A percentile compares a stretch with the other conserved stretches of the same genome.
phyloP scores from a whole-genome alignment of 2,329 filamentous ascomycete species.

The Colletotrichum kahawae region DNA sequence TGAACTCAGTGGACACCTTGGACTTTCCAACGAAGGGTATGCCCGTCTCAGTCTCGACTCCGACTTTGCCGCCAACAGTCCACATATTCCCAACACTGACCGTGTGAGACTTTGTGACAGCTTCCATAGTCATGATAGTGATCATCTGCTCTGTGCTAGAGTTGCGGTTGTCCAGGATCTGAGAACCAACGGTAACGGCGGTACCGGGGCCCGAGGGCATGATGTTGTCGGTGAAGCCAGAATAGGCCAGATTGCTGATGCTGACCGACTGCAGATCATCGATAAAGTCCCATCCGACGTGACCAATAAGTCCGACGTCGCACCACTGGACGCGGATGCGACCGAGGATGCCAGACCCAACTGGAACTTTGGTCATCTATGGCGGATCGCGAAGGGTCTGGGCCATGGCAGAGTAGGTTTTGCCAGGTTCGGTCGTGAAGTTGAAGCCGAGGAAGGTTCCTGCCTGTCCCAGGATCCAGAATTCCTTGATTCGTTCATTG shows the following conservation, averaged over 20 bases:
- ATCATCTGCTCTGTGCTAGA: slow-evolving; percentile 18
- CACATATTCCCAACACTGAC: slow-evolving; percentile 5
- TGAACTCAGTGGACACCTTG: slow-evolving; percentile 1
- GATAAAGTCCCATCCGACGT: slow-evolving; percentile 21
- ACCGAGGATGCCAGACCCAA: slow-evolving; percentile 18
- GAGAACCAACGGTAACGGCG: slow-evolving; percentile 20
- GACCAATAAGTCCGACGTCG: slow-evolving; percentile 4
- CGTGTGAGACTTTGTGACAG: slow-evolving; percentile 13
- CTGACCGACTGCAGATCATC: slow-evolving; percentile 21
- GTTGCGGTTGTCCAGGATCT: slow-evolving; percentile 24
- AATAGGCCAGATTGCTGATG: slow-evolving; percentile 22
- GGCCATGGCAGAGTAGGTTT: background rate
- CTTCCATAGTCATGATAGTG: slow-evolving; percentile 13
- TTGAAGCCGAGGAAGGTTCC: slow-evolving; percentile 4
- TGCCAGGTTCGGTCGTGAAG: background rate
- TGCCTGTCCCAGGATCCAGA: background rate
- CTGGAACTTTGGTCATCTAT: background rate
- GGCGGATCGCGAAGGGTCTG: background rate
- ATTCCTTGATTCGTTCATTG: slow-evolving; percentile 3
- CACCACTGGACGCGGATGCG: slow-evolving; percentile 16
- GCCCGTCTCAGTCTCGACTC: slow-evolving; percentile 5
- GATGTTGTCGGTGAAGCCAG: slow-evolving; percentile 18
- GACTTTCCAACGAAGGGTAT: slow-evolving; percentile 7
- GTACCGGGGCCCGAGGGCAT: slow-evolving; percentile 15
- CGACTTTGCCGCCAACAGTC: slow-evolving; percentile 5